Conservation (phyloP, 495 filamentous ascomycete species). For the Choiromyces venosus region DNA sequence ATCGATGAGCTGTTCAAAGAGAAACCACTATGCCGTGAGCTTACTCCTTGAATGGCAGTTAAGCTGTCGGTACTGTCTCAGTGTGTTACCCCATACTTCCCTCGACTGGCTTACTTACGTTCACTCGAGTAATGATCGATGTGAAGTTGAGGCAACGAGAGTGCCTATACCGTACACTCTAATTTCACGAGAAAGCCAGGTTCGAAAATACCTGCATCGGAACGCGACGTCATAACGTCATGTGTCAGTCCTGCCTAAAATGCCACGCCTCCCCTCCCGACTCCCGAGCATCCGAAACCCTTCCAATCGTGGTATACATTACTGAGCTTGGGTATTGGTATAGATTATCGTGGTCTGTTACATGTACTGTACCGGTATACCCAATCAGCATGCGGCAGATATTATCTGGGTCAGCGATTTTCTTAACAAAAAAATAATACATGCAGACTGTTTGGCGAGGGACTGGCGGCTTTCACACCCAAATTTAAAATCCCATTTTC, state of each 20-base stretch:
- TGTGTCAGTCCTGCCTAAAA: neutral
- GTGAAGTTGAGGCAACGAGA: neutral
- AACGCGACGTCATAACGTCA: neutral
- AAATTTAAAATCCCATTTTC: neutral
- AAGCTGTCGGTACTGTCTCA: neutral
- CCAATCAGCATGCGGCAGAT: neutral
- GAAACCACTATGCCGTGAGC: neutral
- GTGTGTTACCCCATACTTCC: neutral
- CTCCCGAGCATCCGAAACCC: neutral
- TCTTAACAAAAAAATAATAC: neutral
- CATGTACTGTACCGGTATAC: neutral
- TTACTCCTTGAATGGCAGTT: neutral
- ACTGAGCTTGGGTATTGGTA: neutral
- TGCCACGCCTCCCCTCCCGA: conserved; percentile 1
- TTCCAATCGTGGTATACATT: neutral
- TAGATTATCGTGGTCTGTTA: neutral
- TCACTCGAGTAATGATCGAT: neutral
- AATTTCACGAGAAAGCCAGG: neutral
- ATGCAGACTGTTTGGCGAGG: neutral
- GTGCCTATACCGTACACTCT: neutral
- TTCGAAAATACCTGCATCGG: neutral
- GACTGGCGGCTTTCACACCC: neutral
- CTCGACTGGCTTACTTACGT: neutral
- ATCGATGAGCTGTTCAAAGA: neutral
- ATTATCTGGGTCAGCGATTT: neutral